Conservation (phyloP, 2,329 filamentous ascomycete species). For the Pseudocercospora fuligena region DNA sequence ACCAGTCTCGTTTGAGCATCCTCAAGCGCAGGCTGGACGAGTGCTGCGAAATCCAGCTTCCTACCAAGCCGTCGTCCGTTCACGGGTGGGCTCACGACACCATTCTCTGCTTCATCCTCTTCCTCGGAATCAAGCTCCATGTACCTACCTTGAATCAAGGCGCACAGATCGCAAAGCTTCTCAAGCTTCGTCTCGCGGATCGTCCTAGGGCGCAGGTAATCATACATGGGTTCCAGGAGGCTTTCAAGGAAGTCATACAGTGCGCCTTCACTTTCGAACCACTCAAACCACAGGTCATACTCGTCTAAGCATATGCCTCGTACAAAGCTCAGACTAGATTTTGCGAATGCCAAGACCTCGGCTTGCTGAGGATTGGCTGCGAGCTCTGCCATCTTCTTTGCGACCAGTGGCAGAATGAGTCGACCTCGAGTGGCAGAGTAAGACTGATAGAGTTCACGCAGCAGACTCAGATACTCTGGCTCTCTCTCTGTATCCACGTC, state of each 20-base stretch:
- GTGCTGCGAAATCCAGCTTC: conserved; percentile 62
- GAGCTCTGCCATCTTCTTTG: conserved; percentile 63
- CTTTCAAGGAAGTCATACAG: conserved; percentile 70
- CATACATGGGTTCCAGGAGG: conserved; percentile 70
- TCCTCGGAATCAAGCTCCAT: conserved; percentile 58
- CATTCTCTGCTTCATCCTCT: conserved; percentile 52
- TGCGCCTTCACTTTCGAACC: conserved; percentile 67
- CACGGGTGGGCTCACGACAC: conserved; percentile 25
- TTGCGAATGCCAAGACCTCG: conserved; percentile 68
- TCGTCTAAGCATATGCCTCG: conserved; percentile 70
- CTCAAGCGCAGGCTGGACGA: conserved; percentile 69
- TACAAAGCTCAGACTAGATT: conserved; percentile 68
- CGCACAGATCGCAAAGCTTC: conserved; percentile 70
- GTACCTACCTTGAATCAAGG: conserved; percentile 68
- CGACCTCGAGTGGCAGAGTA: conserved; percentile 64
- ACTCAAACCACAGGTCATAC: conserved; percentile 69
- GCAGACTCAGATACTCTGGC: conserved; percentile 68
- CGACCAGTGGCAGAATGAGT: conserved; percentile 65
- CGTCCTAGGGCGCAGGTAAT: conserved; percentile 66
- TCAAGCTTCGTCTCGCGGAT: conserved; percentile 70
- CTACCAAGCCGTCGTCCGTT: conserved; percentile 29
- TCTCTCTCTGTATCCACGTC: conserved; percentile 58
- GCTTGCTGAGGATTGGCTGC: conserved; percentile 64
- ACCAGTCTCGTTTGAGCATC: conserved; percentile 70
- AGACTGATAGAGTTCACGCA: conserved; percentile 68